These are phyloP conservation scores for Blastocystis sp. DNA, from an alignment of 352 stramenopile genomes.

Conservation along the genomic window DNA sequence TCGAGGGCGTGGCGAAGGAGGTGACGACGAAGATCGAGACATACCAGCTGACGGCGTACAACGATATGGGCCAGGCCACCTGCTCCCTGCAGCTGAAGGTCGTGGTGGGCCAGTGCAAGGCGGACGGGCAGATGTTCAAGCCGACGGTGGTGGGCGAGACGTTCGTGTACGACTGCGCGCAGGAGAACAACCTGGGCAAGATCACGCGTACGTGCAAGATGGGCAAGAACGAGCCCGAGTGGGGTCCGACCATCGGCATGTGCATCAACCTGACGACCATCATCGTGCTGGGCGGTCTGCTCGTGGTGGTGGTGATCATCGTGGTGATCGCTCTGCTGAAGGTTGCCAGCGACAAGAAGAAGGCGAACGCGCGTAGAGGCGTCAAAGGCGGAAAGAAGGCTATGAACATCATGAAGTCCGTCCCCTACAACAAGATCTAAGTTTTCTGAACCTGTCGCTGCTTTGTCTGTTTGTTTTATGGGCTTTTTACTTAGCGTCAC, in stretches of 20 bases:
- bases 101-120: conserved; percentile 22
- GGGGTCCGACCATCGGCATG: conserved; percentile 41
- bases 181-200: conserved; percentile 22
- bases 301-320: conserved; percentile 52
- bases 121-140: conserved; percentile 19
- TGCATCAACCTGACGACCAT: conserved; percentile 35
- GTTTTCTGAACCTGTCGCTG: background rate
- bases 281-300: conserved; percentile 4
- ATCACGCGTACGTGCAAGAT: conserved; percentile 38
- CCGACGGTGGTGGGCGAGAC: conserved; percentile 46
- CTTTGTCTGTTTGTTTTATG: conserved; percentile 26
- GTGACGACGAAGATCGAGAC: background rate
- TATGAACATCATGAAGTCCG: conserved; percentile 63
- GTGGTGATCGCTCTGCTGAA: conserved; percentile 26
- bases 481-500: too few species aligned
- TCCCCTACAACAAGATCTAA: conserved; percentile 65
- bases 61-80: conserved; percentile 36
- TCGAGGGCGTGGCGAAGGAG: background rate
- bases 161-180: conserved; percentile 32
- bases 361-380: conserved; percentile 31
- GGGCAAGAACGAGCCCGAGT: conserved; percentile 54
- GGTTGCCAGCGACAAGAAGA: conserved; percentile 53
- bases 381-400: conserved; percentile 63
- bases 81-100: conserved; percentile 5
- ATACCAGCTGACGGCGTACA: conserved; percentile 56